Conservation (phyloP, 2,329 filamentous ascomycete genomes). For the Fusarium papillatum region DNA sequence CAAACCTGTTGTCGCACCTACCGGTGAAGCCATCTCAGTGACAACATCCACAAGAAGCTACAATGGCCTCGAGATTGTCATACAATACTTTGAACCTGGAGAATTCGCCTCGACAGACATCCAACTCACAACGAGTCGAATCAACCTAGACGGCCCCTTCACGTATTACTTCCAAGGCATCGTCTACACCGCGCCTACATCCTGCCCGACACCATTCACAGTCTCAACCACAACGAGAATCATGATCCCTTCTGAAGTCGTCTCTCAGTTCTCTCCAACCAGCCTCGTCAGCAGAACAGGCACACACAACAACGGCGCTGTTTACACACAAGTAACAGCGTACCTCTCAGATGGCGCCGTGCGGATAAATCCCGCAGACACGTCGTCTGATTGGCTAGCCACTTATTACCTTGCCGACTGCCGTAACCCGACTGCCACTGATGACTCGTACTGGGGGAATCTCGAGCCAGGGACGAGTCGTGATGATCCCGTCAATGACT, state of each 20-base stretch:
- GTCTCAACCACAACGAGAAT: slow-evolving; percentile 29
- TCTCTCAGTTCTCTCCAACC: slow-evolving; percentile 18
- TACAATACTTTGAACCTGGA: slow-evolving; percentile 23
- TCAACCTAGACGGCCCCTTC: background rate
- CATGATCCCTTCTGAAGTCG: slow-evolving; percentile 17
- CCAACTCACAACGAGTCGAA: background rate
- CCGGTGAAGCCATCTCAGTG: slow-evolving; percentile 4
- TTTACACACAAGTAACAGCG: slow-evolving; percentile 28
- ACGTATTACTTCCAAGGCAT: slow-evolving; percentile 33
- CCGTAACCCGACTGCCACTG: slow-evolving; percentile 27
- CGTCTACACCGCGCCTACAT: slow-evolving; percentile 42
- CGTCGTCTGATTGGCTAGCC: slow-evolving; percentile 21
- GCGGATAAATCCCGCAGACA: slow-evolving; percentile 14
- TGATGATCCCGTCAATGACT: background rate
- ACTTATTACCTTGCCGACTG: slow-evolving; percentile 36
- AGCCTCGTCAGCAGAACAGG: slow-evolving; percentile 5
- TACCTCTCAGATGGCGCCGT: slow-evolving; percentile 23
- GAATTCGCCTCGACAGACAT: slow-evolving; percentile 23
- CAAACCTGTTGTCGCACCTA: slow-evolving; percentile 23
- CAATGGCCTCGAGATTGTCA: slow-evolving; percentile 32
- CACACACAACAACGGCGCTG: slow-evolving; percentile 9
- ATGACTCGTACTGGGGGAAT: slow-evolving; percentile 6
- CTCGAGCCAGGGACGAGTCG: slow-evolving; percentile 13
- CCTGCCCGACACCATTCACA: slow-evolving; percentile 46
- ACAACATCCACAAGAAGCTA: slow-evolving; percentile 17